Base-by-base conservation (phyloP, 2,329 filamentous ascomycete genomes). In the Paraphaeosphaeria minitans region DNA sequence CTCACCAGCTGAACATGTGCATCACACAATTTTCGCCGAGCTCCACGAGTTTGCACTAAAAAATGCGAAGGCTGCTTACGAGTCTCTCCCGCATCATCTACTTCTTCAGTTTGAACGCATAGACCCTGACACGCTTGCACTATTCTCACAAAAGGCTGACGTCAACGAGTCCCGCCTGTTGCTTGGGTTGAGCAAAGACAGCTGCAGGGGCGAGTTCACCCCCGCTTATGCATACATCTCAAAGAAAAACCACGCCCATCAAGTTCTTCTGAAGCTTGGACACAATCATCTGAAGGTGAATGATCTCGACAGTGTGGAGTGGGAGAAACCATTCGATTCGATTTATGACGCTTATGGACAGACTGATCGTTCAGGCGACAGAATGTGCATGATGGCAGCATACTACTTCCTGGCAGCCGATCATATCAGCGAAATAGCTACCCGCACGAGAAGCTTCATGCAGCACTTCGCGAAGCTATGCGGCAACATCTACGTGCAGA, bases 321-420 rank as follows among this genome's bases (percentile, higher is more conserved):
- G 50, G 29, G 19, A 47, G 9, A 19, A 1, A 13, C 55, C 55
- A 22, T 57, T 57, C 48, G 48, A 53, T 39, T 14, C 13, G 1
- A 47, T 52, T 14, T 57, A 52, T 41, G 41, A 46, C 21, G 24
- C 12, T 22, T 53, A 52, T 27, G 48, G 41, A 5, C 27, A 39
- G 21, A 46, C 39, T 1, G 55, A 53, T 8, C 47, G 55, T 16
- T 21, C 48, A 9, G 31, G 39, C 9, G 41, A 47, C 33, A 43
- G 35, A 7, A 37, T 57, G 2, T 24, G 39, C 29, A 29, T 21
- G 2, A 27, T 57, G 47, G 48, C 42, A 9, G 55, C 48, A 12
- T 53, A 31, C 13, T 57, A 52, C 48, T 57, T 57, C 21, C 55
- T 57, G 21, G 55, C 55, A 5, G 48, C 55, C 6, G 48, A 29